These are phyloP conservation scores for Boletus reticuloceps DNA, from an alignment of 768 basidiomycete species.

Conservation along the genomic window DNA sequence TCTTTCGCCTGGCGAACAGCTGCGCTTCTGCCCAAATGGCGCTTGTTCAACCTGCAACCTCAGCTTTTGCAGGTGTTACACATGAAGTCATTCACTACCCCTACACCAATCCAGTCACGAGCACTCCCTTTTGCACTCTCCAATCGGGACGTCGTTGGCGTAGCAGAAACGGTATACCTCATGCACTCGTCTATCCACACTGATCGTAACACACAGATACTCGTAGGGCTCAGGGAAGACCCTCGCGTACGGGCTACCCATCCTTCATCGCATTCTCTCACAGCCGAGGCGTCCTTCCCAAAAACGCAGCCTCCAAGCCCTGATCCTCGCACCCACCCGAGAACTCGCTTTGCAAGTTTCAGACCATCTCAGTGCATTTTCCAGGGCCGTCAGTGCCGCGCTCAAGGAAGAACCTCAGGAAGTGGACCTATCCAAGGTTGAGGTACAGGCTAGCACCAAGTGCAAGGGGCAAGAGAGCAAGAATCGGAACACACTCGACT, in stretches of 20 bases:
- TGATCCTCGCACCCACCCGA: conserved; percentile 90
- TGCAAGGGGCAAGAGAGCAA: conserved; percentile 27
- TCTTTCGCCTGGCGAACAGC: conserved; percentile 30
- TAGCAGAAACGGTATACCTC: conserved; percentile 82
- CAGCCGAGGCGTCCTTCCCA: conserved; percentile 32
- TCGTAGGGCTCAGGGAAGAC: conserved; percentile 94
- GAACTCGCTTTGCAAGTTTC: conserved; percentile 97
- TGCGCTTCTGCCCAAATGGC: conserved; percentile 74
- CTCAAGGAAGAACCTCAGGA: conserved; percentile 32
- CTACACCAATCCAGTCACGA: conserved; percentile 83
- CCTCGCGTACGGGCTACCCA: conserved; percentile 90
- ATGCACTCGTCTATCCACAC: background rate
- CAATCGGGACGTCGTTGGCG: conserved; percentile 79
- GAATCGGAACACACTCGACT: conserved; percentile 31
- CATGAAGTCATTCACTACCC: conserved; percentile 57
- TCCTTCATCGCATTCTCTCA: conserved; percentile 70
- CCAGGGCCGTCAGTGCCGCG: conserved; percentile 36
- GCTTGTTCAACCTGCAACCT: conserved; percentile 59
- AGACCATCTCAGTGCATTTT: conserved; percentile 70
- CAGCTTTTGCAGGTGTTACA: conserved; percentile 61
- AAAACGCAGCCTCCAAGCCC: conserved; percentile 63
- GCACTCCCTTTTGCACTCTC: conserved; percentile 63
- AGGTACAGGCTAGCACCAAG: conserved; percentile 12
- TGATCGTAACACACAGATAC: background rate
- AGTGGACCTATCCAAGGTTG: conserved; percentile 5